Evolutionary conservation across 805 yeast genomes (phyloP).

Genomic region (Ogataea saltuana): DNA sequence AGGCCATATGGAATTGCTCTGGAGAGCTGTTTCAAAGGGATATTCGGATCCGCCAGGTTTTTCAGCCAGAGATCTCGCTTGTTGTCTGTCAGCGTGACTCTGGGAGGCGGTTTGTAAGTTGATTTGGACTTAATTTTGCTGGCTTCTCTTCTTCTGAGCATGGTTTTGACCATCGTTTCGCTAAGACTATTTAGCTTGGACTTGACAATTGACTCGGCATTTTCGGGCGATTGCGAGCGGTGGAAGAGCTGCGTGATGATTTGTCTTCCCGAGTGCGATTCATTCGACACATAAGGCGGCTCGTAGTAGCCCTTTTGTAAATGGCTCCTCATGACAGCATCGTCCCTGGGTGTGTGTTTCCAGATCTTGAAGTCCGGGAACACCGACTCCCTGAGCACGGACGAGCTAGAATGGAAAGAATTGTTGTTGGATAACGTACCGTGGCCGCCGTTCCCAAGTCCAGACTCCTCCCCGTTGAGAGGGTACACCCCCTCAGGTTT

Average conservation of each 20-base stretch:
- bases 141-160: constrained; percentile 46
- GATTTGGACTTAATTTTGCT: constrained; percentile 50
- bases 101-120: constrained; percentile 76
- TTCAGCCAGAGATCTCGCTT: constrained; percentile 83
- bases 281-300: constrained; percentile 61
- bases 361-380: constrained; percentile 78
- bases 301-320: constrained; percentile 74
- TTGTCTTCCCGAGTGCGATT: constrained; percentile 68
- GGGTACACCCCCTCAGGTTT: constrained; percentile 35
- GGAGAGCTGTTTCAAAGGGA: constrained; percentile 68
- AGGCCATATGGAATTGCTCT: constrained; percentile 90
- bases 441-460: neutral
- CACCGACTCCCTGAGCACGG: constrained; percentile 18
- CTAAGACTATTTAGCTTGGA: constrained; percentile 43
- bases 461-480: constrained; percentile 27
- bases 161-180: constrained; percentile 50
- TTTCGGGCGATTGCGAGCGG: constrained; percentile 22
- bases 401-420: neutral
- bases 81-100: constrained; percentile 87
- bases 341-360: constrained; percentile 59
- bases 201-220: constrained; percentile 14
- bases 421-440: neutral
- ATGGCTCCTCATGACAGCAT: constrained; percentile 50
- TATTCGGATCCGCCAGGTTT: constrained; percentile 67
- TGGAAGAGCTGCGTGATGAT: constrained; percentile 42